phyloP scores from a whole-genome alignment of 176 grass and related monocot species.

The Juncus inflexus region DNA sequence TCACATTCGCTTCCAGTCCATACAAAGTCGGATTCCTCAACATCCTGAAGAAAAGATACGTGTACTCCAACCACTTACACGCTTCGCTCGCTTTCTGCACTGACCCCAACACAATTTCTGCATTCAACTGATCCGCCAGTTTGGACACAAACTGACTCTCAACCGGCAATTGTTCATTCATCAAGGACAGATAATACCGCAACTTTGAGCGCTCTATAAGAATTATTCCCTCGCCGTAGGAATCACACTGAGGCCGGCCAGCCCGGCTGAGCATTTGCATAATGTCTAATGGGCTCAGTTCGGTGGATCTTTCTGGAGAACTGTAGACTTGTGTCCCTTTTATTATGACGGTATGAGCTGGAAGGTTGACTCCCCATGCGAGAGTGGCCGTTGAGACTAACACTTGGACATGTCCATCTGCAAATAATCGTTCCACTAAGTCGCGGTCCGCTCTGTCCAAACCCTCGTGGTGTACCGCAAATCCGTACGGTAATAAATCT shows the following conservation, averaged over 20 bases:
- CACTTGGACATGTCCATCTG: constrained; percentile 68
- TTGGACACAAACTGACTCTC: constrained; percentile 81
- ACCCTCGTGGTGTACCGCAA: constrained; percentile 88
- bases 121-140: constrained; percentile 72
- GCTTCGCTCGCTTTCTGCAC: constrained; percentile 79
- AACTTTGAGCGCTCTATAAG: constrained; percentile 69
- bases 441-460: constrained; percentile 71
- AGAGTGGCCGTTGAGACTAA: constrained; percentile 75
- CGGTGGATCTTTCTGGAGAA: constrained; percentile 80
- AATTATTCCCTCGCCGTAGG: constrained; percentile 81
- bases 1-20: constrained; percentile 56
- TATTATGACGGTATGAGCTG: constrained; percentile 77
- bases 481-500: constrained; percentile 71
- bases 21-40: constrained; percentile 75
- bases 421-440: constrained; percentile 68
- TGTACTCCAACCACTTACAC: constrained; percentile 78
- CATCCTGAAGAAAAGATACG: constrained; percentile 73
- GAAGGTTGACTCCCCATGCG: constrained; percentile 84
- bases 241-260: constrained; percentile 83
- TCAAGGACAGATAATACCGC: constrained; percentile 80
- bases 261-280: constrained; percentile 96
- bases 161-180: constrained; percentile 81
- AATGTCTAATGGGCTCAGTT: constrained; percentile 77
- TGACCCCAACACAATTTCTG: constrained; percentile 71
- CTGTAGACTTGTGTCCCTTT: constrained; percentile 88